Base-by-base conservation (phyloP, 768 basidiomycete genomes). In the Lactarius hatsudake region DNA sequence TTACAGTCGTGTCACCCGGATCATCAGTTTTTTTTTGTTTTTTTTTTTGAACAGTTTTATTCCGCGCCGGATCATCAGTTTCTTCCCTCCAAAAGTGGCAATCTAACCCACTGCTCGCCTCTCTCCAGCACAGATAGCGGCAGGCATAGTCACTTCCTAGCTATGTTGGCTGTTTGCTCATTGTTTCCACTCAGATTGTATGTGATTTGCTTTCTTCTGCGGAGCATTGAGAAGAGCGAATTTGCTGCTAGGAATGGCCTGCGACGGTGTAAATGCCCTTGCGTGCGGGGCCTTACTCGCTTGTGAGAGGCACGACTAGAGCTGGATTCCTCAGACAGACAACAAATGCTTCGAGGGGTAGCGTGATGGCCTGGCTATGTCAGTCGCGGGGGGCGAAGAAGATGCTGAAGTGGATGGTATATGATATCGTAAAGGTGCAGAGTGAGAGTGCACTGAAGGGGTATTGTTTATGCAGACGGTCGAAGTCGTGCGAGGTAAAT, bases 181-280 rank as follows among this genome's bases (percentile, higher is more conserved):
- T n/a, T n/a, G n/a, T n/a, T n/a, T 2, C 2, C 28, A 2, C 28
- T 28, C 95, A 2, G 94, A 72, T 34, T 34, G 34, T 34, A 28
- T 28, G 28, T 28, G 34, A 34, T 96, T 96, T 45, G 89, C 89
- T 75, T 94, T 93, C 75, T 96, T 96, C 81, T 95, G 92, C 1
- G 89, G 87, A 0, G 90, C 85, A 1, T 90, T 88, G 28, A 96
- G 83, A 30, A 94, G 81, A 5, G 78, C 70, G 5, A 78, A 74
- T 63, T 79, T 78, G 71, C 69, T 55, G 71, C 65, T 13, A 53
- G 56, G 9, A 23, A 51, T 51, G 36, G 18, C 65, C 70, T n/a
- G 69, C 23, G 13, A 74, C 67, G 36, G 70, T 67, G 3, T 53
- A n/a, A 23, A 59, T 30, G 32, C 40, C 59, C 51, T 64, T 65